Conservation (phyloP, 371 early-diverging fungal species). For the Zychaea mexicana region DNA sequence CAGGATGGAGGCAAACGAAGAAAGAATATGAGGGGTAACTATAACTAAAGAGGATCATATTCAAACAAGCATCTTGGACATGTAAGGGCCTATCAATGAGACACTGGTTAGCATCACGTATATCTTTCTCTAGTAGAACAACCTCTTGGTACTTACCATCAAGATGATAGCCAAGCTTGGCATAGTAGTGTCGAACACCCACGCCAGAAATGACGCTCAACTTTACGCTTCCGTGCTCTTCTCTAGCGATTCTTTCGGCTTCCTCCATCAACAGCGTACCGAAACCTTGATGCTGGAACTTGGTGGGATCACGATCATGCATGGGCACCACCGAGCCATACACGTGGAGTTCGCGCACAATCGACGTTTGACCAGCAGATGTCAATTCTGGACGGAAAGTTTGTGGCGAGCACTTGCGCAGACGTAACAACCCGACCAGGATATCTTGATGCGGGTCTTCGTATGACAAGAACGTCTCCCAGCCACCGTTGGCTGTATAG, state of each 20-base stretch:
- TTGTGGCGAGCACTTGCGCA: constrained; percentile 93
- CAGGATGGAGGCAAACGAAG: too few species aligned
- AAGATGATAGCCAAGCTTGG: constrained; percentile 96
- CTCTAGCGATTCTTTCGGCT: constrained; percentile 98
- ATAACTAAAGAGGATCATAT: background rate
- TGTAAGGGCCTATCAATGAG: constrained; percentile 83
- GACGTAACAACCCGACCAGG: constrained; percentile 95
- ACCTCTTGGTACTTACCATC: constrained; percentile 90
- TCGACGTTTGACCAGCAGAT: constrained; percentile 77
- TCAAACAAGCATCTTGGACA: constrained; percentile 85
- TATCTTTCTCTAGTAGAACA: too few species aligned
- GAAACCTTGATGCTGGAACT: constrained; percentile 99
- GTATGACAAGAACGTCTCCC: constrained; percentile 99
- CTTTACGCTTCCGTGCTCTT: constrained; percentile 98
- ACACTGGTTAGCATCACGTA: too few species aligned
- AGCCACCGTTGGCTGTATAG: constrained; percentile 99
- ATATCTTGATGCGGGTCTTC: constrained; percentile 99
- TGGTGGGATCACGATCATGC: constrained; percentile 94
- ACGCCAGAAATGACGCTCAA: constrained; percentile 98
- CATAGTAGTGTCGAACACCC: constrained; percentile 99
- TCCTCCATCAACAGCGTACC: constrained; percentile 99
- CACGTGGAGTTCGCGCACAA: constrained; percentile 99
- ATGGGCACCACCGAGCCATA: constrained; percentile 99
- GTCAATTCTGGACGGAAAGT: constrained; percentile 96
- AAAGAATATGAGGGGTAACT: background rate